phyloP scores from a whole-genome alignment of 306 rosid species.

The Dicorynia guianensis region DNA sequence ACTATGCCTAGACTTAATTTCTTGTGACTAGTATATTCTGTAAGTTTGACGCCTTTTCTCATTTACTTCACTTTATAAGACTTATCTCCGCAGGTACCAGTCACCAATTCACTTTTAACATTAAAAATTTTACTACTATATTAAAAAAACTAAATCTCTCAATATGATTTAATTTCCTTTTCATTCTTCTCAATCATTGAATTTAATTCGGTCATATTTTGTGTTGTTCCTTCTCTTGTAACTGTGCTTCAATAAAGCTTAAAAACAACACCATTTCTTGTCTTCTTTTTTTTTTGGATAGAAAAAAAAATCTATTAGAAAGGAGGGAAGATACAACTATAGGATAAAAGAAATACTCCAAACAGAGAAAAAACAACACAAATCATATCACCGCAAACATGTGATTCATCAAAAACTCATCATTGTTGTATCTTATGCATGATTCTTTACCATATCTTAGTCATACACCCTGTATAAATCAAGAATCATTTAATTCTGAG shows the following conservation, averaged over 20 bases:
- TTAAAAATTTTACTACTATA: too few species aligned
- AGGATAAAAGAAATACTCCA: too few species aligned
- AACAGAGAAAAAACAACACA: background rate
- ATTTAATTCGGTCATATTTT: background rate
- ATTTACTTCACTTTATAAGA: background rate
- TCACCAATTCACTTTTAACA: background rate
- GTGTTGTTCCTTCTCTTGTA: background rate
- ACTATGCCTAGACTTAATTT: background rate
- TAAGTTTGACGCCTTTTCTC: background rate
- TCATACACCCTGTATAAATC: background rate
- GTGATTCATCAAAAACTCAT: background rate
- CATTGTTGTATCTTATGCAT: background rate
- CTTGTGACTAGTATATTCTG: background rate
- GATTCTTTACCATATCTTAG: background rate
- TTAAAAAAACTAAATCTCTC: too few species aligned
- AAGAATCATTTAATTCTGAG: background rate
- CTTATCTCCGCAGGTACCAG: background rate
- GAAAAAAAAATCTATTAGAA: too few species aligned
- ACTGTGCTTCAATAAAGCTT: background rate
- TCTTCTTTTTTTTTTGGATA: too few species aligned
- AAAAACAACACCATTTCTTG: background rate
- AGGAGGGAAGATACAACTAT: too few species aligned
- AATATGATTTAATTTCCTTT: too few species aligned
- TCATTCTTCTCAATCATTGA: too few species aligned
- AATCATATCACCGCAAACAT: background rate